These are phyloP conservation scores for Suhomyces faveliae DNA, from an alignment of 805 yeast species.

Conservation along the genomic window DNA sequence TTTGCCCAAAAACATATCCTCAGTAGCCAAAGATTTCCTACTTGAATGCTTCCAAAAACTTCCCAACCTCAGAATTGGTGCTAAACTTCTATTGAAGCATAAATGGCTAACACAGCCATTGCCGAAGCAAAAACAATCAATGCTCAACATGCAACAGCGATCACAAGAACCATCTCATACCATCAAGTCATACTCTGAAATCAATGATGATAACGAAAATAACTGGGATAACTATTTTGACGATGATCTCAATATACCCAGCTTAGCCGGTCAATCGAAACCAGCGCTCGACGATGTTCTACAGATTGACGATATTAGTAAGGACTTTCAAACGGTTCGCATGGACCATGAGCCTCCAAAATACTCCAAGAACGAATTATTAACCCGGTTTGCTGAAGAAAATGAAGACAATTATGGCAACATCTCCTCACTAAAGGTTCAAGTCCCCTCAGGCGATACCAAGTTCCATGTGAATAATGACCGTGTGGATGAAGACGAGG, in stretches of 20 bases:
- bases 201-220: constrained; percentile 21
- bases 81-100: constrained; percentile 54
- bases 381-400: constrained; percentile 30
- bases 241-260: constrained; percentile 20
- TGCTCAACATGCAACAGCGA: background rate
- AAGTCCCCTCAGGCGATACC: background rate
- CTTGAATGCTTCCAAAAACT: constrained; percentile 69
- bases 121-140: constrained; percentile 1
- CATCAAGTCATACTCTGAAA: constrained; percentile 25
- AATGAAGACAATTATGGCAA: constrained; percentile 19
- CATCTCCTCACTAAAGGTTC: background rate
- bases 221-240: constrained; percentile 36
- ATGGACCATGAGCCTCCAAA: constrained; percentile 3
- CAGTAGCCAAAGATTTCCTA: constrained; percentile 53
- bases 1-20: constrained; percentile 52
- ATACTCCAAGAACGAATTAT: constrained; percentile 26
- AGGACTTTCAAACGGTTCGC: constrained; percentile 9
- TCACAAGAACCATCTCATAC: constrained; percentile 1
- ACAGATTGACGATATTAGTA: constrained; percentile 9
- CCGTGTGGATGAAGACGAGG: constrained; percentile 22
- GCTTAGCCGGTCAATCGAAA: background rate
- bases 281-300: background rate
- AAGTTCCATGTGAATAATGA: constrained; percentile 9
- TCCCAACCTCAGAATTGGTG: constrained; percentile 57
- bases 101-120: constrained; percentile 50